Evolutionary conservation across 2,329 filamentous ascomycete species (phyloP), one percentile per base, ranked within the genome.

Genomic region (Sporothrix curviconia): DNA sequence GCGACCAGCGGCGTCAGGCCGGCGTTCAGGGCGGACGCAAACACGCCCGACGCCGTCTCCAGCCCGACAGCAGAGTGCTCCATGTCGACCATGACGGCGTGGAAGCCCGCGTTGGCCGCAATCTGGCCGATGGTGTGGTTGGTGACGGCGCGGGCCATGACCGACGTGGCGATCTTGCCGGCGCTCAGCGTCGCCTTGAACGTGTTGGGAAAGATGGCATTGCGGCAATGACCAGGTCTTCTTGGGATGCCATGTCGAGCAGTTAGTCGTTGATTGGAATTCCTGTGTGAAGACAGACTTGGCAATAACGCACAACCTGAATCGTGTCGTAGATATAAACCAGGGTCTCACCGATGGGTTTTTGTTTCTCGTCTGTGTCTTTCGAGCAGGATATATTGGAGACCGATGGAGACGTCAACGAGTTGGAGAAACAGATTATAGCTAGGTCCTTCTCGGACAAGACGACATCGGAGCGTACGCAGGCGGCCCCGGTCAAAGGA

Each of bases 51-150:
- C 2, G 49, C 49, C 19, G 49, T 52, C 49, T 52, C 49, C 1
- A 52, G 49, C 3, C 49, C 49, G 12, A 52, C 49, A 2, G 30
- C 49, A 9, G 49, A 52, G 34, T 52, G 49, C 36, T 52, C 49
- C 49, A 52, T 52, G 34, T 52, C 49, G 22, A 52, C 49, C 32
- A 52, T 39, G 17, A 52, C 49, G 34, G 49, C 49, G 17, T 52
- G 30, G 19, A 52, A 52, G 15, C 49, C 49, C 4, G 49, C 32
- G 15, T 52, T 52, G 49, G 49, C 49, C 11, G 49, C 49, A 17
- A 52, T 40, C 34, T 52, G 49, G 11, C 49, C 49, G 19, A 52
- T 22, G 7, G 34, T 36, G 24, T 52, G 49, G 34, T 24, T 52
- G 4, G 49, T 52, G 11, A 52, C 49, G 12, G 49, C 49, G 22